Conservation (phyloP, 164 flowering plant genomes). For the Santalum album region DNA sequence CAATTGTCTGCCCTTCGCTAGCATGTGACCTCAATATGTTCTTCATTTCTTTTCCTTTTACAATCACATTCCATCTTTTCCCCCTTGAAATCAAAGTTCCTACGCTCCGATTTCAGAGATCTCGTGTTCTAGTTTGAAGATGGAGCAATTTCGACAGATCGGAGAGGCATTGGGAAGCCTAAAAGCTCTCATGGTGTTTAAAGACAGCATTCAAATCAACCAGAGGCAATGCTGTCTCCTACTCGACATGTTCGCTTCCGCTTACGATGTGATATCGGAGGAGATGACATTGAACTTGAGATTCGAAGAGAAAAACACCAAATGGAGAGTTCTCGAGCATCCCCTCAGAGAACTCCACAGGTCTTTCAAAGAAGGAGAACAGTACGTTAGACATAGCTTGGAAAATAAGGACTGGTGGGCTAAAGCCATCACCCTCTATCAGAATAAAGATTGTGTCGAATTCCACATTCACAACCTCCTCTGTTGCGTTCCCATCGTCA, state of each 20-base stretch:
- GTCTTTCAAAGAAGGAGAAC: constrained; percentile 63
- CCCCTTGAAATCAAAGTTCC: too few species aligned
- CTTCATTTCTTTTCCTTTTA: too few species aligned
- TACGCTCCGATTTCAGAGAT: neutral
- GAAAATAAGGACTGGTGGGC: constrained; percentile 67
- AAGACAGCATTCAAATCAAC: constrained; percentile 52
- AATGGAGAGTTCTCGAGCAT: constrained; percentile 77
- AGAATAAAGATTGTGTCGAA: constrained; percentile 67
- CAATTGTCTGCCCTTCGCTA: too few species aligned
- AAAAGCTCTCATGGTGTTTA: constrained; percentile 69
- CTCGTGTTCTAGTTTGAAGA: constrained; percentile 3
- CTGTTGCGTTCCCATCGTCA: constrained; percentile 37
- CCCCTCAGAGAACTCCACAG: constrained; percentile 66
- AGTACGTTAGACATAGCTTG: constrained; percentile 49
- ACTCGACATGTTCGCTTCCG: constrained; percentile 42
- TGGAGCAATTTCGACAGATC: constrained; percentile 80
- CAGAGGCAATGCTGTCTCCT: constrained; percentile 61
- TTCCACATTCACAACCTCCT: constrained; percentile 75
- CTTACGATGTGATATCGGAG: constrained; percentile 49
- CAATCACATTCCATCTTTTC: too few species aligned
- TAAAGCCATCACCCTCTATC: constrained; percentile 48
- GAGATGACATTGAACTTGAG: constrained; percentile 51
- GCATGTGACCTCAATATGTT: too few species aligned
- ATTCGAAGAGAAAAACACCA: constrained; percentile 56
- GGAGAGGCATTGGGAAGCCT: constrained; percentile 81